Percentiles rank a stretch among this genome's conserved stretches.
Conservation (phyloP, 805 yeast genomes). For the Saturnispora quitensis region DNA sequence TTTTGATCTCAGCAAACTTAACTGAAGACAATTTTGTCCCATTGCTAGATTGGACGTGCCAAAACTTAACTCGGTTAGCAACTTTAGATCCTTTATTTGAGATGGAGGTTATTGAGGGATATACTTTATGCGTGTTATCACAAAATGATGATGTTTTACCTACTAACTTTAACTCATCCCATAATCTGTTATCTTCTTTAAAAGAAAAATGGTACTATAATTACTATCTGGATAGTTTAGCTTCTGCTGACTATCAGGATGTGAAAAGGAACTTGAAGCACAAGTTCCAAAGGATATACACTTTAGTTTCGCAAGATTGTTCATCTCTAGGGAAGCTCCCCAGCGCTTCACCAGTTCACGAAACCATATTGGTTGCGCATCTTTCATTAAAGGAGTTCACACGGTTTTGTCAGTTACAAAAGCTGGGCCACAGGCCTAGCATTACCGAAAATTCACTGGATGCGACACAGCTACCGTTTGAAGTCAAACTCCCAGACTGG, state of each 20-base stretch:
- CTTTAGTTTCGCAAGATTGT: background rate
- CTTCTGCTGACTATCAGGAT: background rate
- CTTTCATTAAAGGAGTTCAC: slow-evolving; percentile 40
- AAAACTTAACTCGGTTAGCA: background rate
- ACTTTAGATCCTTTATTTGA: slow-evolving; percentile 1
- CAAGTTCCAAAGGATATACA: background rate
- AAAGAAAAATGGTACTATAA: background rate
- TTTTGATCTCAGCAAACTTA: background rate
- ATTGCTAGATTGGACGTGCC: background rate
- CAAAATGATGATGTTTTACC: background rate
- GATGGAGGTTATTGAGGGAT: background rate
- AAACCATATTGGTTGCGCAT: background rate
- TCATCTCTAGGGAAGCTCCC: slow-evolving; percentile 18
- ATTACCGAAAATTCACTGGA: slow-evolving; percentile 38
- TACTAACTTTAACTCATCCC: background rate
- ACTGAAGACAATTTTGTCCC: background rate
- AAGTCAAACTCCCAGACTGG: slow-evolving; percentile 8
- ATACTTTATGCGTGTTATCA: background rate
- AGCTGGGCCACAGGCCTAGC: slow-evolving; percentile 30
- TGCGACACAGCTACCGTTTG: slow-evolving; percentile 35
- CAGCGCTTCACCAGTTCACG: background rate
- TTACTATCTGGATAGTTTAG: background rate
- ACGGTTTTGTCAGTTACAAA: slow-evolving; percentile 41
- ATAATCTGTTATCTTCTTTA: background rate
- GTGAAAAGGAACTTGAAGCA: background rate